Evolutionary conservation across 2,329 filamentous ascomycete species (phyloP).

Genomic region (Cercospora berteroae): DNA sequence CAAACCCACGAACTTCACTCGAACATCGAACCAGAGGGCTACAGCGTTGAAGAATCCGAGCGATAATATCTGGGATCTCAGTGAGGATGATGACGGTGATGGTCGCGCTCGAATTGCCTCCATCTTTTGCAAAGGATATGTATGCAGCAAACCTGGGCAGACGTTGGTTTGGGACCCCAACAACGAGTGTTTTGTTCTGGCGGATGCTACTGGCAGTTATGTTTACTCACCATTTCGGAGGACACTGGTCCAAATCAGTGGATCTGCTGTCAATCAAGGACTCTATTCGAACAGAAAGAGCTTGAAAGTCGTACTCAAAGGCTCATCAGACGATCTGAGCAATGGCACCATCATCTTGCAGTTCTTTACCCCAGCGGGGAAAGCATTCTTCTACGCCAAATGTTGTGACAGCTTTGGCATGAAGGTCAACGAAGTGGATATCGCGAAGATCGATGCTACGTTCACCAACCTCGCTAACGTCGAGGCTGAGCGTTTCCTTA

Average conservation of each 20-base stretch:
- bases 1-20: neutral
- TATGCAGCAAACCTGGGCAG: neutral
- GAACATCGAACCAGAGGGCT: neutral
- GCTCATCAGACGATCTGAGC: conserved; percentile 1
- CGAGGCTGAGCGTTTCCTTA: neutral
- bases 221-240: neutral
- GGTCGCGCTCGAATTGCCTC: neutral
- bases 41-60: neutral
- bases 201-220: neutral
- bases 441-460: neutral
- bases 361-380: neutral
- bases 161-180: conserved; percentile 16
- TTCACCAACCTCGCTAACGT: neutral
- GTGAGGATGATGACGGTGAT: neutral
- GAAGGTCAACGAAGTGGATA: neutral
- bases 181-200: neutral
- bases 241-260: conserved; percentile 6
- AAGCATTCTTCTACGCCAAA: neutral
- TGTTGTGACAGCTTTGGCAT: neutral
- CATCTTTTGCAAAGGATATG: conserved; percentile 17
- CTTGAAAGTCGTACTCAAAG: conserved; percentile 14
- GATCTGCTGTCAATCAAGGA: neutral
- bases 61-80: neutral
- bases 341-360: conserved; percentile 17
- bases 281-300: neutral